A percentile compares a stretch with the other conserved stretches of the same genome.
phyloP scores from a whole-genome alignment of 352 stramenopile genomes.

The Peronosclerospora sorghi region DNA sequence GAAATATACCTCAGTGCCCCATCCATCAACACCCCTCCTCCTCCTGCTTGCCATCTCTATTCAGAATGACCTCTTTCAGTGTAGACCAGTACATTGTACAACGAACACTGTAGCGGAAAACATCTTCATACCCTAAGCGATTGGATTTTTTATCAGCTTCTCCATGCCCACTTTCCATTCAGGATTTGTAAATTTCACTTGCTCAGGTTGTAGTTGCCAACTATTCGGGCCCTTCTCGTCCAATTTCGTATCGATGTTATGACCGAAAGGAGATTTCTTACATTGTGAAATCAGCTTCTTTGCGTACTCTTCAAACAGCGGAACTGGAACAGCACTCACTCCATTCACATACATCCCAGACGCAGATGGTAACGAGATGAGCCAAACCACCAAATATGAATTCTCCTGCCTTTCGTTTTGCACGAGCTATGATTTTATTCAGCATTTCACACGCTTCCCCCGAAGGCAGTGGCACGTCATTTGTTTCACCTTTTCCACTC shows the following conservation, averaged over 20 bases:
- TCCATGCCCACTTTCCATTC: constrained; percentile 2
- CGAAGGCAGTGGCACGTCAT: neutral
- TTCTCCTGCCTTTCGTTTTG: constrained; percentile 1
- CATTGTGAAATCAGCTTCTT: constrained; percentile 8
- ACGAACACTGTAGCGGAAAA: constrained; percentile 7
- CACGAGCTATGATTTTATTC: constrained; percentile 5
- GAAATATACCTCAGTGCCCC: too few species aligned
- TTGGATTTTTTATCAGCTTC: neutral
- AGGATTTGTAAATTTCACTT: constrained; percentile 6
- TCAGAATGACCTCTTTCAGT: constrained; percentile 29
- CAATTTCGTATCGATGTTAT: constrained; percentile 12
- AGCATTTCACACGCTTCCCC: constrained; percentile 1
- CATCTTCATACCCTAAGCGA: constrained; percentile 8
- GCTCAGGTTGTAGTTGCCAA: constrained; percentile 10
- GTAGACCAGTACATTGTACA: constrained; percentile 50
- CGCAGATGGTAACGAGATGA: neutral
- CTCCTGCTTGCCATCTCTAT: too few species aligned
- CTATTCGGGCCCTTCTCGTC: constrained; percentile 14
- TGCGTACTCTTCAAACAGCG: constrained; percentile 1
- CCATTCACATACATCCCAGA: constrained; percentile 9
- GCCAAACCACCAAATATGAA: constrained; percentile 8
- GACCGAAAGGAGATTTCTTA: constrained; percentile 20
- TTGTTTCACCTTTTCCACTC: neutral
- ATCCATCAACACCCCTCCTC: too few species aligned
- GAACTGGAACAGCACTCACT: constrained; percentile 9